Percentiles rank a stretch among this genome's conserved stretches.
These are phyloP conservation scores for Talaromyces thailandensis DNA, from an alignment of 495 filamentous ascomycete genomes.

Conservation along the genomic window DNA sequence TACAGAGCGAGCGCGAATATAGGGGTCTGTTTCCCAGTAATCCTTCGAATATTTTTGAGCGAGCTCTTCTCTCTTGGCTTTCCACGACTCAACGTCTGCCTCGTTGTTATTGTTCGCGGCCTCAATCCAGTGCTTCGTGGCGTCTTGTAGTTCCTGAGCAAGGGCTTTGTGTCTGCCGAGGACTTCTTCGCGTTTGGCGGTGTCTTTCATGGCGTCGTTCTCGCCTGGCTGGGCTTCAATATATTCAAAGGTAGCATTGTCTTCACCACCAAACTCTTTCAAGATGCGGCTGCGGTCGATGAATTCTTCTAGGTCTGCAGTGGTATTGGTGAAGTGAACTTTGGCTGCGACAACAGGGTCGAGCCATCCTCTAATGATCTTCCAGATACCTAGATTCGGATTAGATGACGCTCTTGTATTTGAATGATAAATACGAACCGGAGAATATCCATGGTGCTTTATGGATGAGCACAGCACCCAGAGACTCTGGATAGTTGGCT, in stretches of 20 bases:
- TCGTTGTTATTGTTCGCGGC: conserved; percentile 37
- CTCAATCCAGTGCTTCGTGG: conserved; percentile 62
- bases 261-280: conserved; percentile 72
- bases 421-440: conserved; percentile 35
- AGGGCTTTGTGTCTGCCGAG: conserved; percentile 48
- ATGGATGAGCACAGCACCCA: conserved; percentile 91
- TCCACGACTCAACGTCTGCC: conserved; percentile 35
- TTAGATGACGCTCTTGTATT: conserved; percentile 8
- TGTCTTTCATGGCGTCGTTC: conserved; percentile 63
- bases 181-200: conserved; percentile 50
- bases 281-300: conserved; percentile 62
- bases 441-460: conserved; percentile 97
- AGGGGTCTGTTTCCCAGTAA: conserved; percentile 81
- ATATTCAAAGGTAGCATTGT: conserved; percentile 72
- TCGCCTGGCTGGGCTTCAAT: conserved; percentile 62
- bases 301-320: conserved; percentile 69
- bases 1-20: conserved; percentile 58
- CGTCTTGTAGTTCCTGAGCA: conserved; percentile 60
- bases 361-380: conserved; percentile 89
- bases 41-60: conserved; percentile 54
- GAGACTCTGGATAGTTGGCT: conserved; percentile 91
- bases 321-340: conserved; percentile 85
- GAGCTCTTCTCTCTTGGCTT: conserved; percentile 49
- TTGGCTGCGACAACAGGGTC: conserved; percentile 94
- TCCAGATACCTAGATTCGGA: conserved; percentile 62